Conservation (phyloP, 2,329 filamentous ascomycete genomes). For the Ophiostoma australiae region DNA sequence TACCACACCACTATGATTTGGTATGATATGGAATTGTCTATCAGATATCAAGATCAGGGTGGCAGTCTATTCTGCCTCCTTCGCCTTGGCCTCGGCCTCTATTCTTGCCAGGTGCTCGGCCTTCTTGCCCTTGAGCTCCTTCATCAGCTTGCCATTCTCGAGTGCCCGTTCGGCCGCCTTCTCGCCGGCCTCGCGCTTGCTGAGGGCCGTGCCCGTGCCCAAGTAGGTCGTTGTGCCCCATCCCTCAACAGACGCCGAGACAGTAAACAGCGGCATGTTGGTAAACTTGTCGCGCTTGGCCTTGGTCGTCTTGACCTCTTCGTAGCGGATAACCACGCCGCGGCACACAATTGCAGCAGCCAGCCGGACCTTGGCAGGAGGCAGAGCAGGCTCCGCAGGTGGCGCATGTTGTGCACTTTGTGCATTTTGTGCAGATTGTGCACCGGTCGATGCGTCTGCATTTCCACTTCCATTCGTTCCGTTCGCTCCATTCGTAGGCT, state of each 20-base stretch:
- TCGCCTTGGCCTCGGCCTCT: conserved; percentile 19
- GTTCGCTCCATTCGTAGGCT: neutral
- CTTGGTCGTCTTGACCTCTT: conserved; percentile 47
- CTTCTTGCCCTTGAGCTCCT: conserved; percentile 47
- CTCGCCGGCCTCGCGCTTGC: conserved; percentile 64
- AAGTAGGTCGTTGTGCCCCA: conserved; percentile 62
- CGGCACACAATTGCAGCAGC: conserved; percentile 49
- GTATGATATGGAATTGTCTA: neutral
- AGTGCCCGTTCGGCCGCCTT: conserved; percentile 62
- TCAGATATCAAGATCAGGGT: neutral
- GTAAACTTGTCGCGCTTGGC: conserved; percentile 47
- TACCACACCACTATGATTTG: neutral
- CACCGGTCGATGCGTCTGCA: neutral
- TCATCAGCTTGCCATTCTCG: conserved; percentile 60
- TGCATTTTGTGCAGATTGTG: neutral
- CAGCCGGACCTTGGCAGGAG: conserved; percentile 49
- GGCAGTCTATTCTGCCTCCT: neutral
- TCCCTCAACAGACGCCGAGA: conserved; percentile 62
- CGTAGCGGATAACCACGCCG: conserved; percentile 58
- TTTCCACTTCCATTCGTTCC: neutral
- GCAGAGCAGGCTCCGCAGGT: neutral
- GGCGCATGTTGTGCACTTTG: too few relatives aligned
- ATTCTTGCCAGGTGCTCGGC: conserved; percentile 38
- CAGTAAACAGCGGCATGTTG: conserved; percentile 54
- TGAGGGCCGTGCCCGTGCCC: conserved; percentile 58